Evolutionary conservation across 106 monocot genomes (phyloP), one percentile per base, ranked within the genome.

Genomic region (Phalaenopsis equestris): DNA sequence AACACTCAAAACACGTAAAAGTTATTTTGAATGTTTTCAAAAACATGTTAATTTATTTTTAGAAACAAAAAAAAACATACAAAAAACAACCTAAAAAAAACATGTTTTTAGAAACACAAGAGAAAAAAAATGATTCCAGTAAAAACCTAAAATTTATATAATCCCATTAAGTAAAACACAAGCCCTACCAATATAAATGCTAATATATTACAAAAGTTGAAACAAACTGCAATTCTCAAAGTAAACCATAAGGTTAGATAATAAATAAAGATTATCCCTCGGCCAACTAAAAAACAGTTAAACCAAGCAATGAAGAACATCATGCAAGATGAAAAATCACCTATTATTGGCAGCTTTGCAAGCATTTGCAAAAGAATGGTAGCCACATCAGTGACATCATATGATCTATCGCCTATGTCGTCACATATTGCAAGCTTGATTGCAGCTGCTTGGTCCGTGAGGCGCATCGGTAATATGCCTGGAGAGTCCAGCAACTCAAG

Each of bases 391-490:
- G 82, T 79, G 78, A 86, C 89, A 88, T 99, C 95, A 74, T 99
- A 99, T 73, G 99, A 93, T 82, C 95, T 86, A 81, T 99, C 99
- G 5, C 95, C 99, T 42, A 99, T 99, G 79, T 95, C 99, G 86
- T 99, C 99, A 79, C 99, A 99, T 70, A 99, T 95, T 24, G 99
- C 99, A 75, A 99, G 91, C 81, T 95, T 99, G 43, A 99, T 90
- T 67, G 95, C 94, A 83, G 95, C 86, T 76, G 83, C 75, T 81
- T 99, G 99, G 73, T 99, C 99, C 82, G 88, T 93, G 7, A 99
- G 93, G 64, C 99, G 81, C 95, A 99, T 99, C 48, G 99, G 95
- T 48, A 99, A 46, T 80, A 99, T 95, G n/a, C 99, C 99, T 78
- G 95, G 99, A 36, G 99, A 95, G 64, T 99, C 99, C 79, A 99